These are phyloP conservation scores for Canavalia gladiata DNA, from an alignment of 306 rosid species.

Conservation along the genomic window DNA sequence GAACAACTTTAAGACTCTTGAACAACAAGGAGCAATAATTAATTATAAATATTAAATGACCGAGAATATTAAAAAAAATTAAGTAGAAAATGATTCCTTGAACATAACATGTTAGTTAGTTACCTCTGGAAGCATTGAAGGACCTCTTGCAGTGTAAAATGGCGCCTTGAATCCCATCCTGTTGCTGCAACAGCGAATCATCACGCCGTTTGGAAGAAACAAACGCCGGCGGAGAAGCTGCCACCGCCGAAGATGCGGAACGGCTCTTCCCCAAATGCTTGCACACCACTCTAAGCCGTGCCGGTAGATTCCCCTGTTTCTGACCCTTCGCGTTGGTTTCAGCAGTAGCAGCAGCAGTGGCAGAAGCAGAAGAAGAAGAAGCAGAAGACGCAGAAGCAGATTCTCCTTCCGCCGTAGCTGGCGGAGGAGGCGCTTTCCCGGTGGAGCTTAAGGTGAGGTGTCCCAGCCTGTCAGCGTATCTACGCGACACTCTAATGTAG, in stretches of 20 bases:
- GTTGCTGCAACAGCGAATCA: conserved; percentile 92
- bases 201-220: conserved; percentile 72
- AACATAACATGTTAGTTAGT: neutral
- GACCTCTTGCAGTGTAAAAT: conserved; percentile 96
- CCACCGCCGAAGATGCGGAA: conserved; percentile 90
- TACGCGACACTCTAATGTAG: conserved; percentile 77
- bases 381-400: conserved; percentile 11
- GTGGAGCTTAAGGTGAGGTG: conserved; percentile 52
- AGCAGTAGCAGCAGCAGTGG: conserved; percentile 34
- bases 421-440: neutral
- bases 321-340: conserved; percentile 49
- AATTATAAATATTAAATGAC: neutral
- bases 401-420: conserved; percentile 36
- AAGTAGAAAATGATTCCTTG: too few relatives aligned
- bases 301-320: conserved; percentile 68
- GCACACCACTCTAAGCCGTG: conserved; percentile 81
- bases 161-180: conserved; percentile 97
- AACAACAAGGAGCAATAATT: neutral
- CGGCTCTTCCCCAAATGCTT: conserved; percentile 97
- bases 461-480: conserved; percentile 73
- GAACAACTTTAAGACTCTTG: neutral
- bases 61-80: neutral
- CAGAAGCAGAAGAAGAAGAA: conserved; percentile 21
- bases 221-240: conserved; percentile 64
- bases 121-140: conserved; percentile 87